These are phyloP conservation scores for Phellinidium pouzarii DNA, from an alignment of 1,284 basidiomycete genomes.

Conservation along the genomic window DNA sequence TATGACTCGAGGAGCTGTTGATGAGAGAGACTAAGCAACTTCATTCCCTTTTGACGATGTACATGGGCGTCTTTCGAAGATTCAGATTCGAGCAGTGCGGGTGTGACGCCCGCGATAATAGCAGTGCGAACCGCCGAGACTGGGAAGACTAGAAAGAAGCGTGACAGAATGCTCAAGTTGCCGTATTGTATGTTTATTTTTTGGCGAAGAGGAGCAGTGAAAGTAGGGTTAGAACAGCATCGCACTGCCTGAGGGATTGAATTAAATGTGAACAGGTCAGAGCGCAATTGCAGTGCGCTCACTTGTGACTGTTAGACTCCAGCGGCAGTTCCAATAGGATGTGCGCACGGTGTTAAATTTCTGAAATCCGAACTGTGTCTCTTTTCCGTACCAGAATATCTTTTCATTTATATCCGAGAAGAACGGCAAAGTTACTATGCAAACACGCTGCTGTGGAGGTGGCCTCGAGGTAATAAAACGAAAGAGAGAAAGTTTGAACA, in stretches of 20 bases:
- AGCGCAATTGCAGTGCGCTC: background rate
- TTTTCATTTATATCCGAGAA: slow-evolving; percentile 1
- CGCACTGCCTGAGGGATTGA: background rate
- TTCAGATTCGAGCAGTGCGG: too few relatives aligned
- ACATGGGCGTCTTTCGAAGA: too few relatives aligned
- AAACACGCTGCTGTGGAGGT: slow-evolving; percentile 1
- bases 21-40: too few relatives aligned
- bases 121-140: too few relatives aligned
- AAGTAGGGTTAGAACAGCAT: background rate
- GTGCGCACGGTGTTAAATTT: background rate
- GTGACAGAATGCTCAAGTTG: too few relatives aligned
- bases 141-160: too few relatives aligned
- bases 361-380: background rate
- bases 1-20: background rate
- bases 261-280: too few relatives aligned
- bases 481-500: background rate
- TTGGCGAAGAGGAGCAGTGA: too few relatives aligned
- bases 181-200: too few relatives aligned
- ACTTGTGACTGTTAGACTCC: background rate
- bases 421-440: slow-evolving; percentile 8
- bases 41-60: too few relatives aligned
- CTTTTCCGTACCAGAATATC: background rate
- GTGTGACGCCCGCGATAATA: too few relatives aligned
- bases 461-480: slow-evolving; percentile 7
- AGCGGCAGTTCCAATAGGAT: background rate